These are phyloP conservation scores for apple (Malus domestica) DNA, from an alignment of 306 rosid species.

Conservation along the genomic window ASM211411v1 NC_041798.1:21092001-21092500, in stretches of 20 bases:
- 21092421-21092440: slow-evolving; percentile 52
- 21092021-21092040: slow-evolving; percentile 48
- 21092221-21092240: slow-evolving; percentile 80
- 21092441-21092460: slow-evolving; percentile 76
- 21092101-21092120: slow-evolving; percentile 59
- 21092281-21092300: slow-evolving; percentile 80
- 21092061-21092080: slow-evolving; percentile 67
- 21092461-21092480: slow-evolving; percentile 87
- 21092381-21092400: slow-evolving; percentile 81
- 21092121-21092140: slow-evolving; percentile 77
- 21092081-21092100: slow-evolving; percentile 43
- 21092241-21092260: slow-evolving; percentile 83
- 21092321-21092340: slow-evolving; percentile 63
- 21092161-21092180: slow-evolving; percentile 81
- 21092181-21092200: slow-evolving; percentile 64
- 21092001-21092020: slow-evolving; percentile 63
- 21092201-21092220: slow-evolving; percentile 77
- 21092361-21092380: slow-evolving; percentile 68
- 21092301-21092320: slow-evolving; percentile 64
- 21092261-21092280: slow-evolving; percentile 70
- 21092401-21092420: slow-evolving; percentile 54
- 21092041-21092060: slow-evolving; percentile 83
- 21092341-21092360: slow-evolving; percentile 90
- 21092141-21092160: slow-evolving; percentile 79
- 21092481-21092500: slow-evolving; percentile 43